These are phyloP conservation scores for Cryptococcus amylolentus DNA, from an alignment of 1,284 basidiomycete genomes.

Conservation along the genomic window DNA sequence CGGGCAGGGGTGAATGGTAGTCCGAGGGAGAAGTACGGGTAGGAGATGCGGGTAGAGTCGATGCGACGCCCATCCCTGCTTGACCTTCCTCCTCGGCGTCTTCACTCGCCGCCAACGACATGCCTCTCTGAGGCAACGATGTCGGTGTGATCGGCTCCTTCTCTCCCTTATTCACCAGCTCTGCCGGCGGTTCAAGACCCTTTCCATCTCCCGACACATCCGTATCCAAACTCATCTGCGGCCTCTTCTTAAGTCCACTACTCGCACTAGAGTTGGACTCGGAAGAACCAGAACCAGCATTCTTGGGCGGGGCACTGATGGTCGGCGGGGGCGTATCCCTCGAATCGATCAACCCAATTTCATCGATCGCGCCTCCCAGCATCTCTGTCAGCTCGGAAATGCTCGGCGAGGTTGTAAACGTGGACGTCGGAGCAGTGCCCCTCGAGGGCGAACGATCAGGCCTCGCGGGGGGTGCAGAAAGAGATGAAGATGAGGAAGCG, in stretches of 20 bases:
- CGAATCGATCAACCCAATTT: constrained; percentile 41
- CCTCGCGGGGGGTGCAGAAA: neutral
- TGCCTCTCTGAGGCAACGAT: constrained; percentile 11
- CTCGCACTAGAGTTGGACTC: too few relatives aligned
- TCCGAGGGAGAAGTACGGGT: neutral
- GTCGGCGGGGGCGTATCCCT: constrained; percentile 36
- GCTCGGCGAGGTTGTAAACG: constrained; percentile 20
- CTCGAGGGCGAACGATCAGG: constrained; percentile 14
- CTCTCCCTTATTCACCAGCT: too few relatives aligned
- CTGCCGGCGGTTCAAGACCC: constrained; percentile 4
- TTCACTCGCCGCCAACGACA: neutral
- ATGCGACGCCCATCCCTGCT: constrained; percentile 19
- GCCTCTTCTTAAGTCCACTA: too few relatives aligned
- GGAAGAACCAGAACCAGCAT: constrained; percentile 9
- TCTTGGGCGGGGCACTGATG: constrained; percentile 21
- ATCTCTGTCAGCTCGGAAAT: constrained; percentile 47
- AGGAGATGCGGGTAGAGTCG: constrained; percentile 21
- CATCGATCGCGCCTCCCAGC: constrained; percentile 47
- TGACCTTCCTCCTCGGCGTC: constrained; percentile 8
- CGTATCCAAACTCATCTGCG: constrained; percentile 50
- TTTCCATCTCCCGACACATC: constrained; percentile 52
- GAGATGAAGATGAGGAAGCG: constrained; percentile 5
- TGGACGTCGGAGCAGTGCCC: constrained; percentile 5
- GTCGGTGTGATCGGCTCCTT: constrained; percentile 45
- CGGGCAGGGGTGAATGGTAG: constrained; percentile 11